Conservation (phyloP, 768 basidiomycete species). For the Sporobolomyces phaffii region DNA sequence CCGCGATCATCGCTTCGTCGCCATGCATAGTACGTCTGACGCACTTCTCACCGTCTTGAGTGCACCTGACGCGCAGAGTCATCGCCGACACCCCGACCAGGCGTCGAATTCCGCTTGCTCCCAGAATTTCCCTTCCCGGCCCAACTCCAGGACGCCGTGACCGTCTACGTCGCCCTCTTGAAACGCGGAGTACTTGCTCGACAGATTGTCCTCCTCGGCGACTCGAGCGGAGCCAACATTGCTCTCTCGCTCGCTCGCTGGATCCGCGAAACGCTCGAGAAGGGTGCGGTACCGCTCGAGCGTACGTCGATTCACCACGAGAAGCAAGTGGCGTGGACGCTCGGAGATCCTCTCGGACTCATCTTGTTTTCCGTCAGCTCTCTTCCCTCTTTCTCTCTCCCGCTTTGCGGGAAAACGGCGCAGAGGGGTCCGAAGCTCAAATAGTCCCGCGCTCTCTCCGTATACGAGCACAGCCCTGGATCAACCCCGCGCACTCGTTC, state of each 20-base stretch:
- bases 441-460: too few relatives aligned
- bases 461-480: constrained; percentile 15
- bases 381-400: not conserved
- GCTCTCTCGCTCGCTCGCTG: constrained; percentile 48
- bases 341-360: constrained; percentile 8
- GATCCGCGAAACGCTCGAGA: constrained; percentile 27
- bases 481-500: constrained; percentile 21
- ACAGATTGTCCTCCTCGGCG: constrained; percentile 63
- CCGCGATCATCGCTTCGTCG: constrained; percentile 14
- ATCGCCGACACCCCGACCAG: constrained; percentile 45
- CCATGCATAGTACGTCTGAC: not conserved
- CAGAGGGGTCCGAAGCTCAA: too few relatives aligned
- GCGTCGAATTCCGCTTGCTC: constrained; percentile 64
- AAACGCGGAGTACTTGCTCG: constrained; percentile 6
- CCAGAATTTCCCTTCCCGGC: constrained; percentile 59
- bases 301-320: not conserved
- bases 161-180: constrained; percentile 66
- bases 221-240: constrained; percentile 73
- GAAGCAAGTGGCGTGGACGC: not conserved
- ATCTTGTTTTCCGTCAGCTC: constrained; percentile 24
- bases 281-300: not conserved
- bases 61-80: not conserved
- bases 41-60: too few relatives aligned
- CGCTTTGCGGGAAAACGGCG: not conserved
- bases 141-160: constrained; percentile 65